Evolutionary conservation across 2,329 filamentous ascomycete genomes (phyloP), one percentile per base, ranked within the genome.

Genomic region (Cladophialophora carrionii): DNA sequence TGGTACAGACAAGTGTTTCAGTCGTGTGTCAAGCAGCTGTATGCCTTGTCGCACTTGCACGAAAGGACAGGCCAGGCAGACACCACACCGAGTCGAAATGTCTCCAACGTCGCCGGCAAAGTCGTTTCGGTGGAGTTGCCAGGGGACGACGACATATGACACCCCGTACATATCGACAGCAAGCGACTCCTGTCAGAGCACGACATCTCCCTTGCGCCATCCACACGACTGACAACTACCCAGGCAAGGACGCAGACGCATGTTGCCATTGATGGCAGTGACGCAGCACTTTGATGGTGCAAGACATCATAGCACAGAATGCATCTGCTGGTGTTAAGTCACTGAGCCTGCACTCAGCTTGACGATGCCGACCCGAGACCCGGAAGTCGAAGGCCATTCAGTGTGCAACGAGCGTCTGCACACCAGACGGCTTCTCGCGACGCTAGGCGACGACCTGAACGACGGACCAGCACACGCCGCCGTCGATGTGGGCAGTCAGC

Each of bases 361-460:
- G 22, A 63, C 63, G 6, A 68, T 89, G 57, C 78, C 88, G 41
- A 87, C 84, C 34, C 85, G 86, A 34, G 86, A 88, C 67, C 78
- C 84, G 56, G 72, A 76, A 6, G 73, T 74, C 6, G 81, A 83
- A 2, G 84, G 86, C 4, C 72, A 79, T 29, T 70, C 77, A 12
- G 75, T 83, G 14, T 66, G 54, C 46, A 61, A 43, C 41, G 29
- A 31, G 17, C 24, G 4, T n/a, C 4, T n/a, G 1, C 17, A 26
- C 29, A 9, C 41, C 29, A 7, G 29, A 57, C 24, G 53, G 46
- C 22, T 62, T 10, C 62, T 68, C 2, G 67, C 67, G 14, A 68
- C 94, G 75, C 83, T 85, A 57, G 90, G 90, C 43, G 90, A 94
- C 71, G 91, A 90, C 1, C 91, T 89, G 12, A 94, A 94, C 74